Evolutionary conservation across 164 flowering plant species (phyloP), one percentile per base, ranked within the genome.

Genomic region (Vitis labrusca): DNA sequence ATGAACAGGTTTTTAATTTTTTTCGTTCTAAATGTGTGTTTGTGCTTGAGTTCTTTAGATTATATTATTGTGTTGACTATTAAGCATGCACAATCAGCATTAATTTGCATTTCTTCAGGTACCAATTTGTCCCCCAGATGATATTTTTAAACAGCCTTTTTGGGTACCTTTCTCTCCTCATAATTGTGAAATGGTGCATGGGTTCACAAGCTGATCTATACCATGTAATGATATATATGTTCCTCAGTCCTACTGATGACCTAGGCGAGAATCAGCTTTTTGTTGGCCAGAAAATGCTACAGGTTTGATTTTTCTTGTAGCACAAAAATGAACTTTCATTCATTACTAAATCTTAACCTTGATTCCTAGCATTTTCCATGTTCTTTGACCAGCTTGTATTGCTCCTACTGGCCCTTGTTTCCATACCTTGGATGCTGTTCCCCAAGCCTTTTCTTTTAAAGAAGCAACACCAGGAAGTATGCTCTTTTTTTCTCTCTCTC

Each of bases 401-500:
- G 47, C 80, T 95, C 47, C 57, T 86, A 1, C 71, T 84, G 71
- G 94, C 99, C 23, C 78, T 93, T 56, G 85, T 87, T 67, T 73
- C 97, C 75, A 92, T 94, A 16, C 98, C 98, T 30, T 94, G 97
- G 97, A 94, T 94, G 98, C 84, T 92, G 64, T 66, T 94, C 59
- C 97, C 98, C 30, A 94, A 91, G 82, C 98, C 98, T 63, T 88
- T 92, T 73, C 74, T 92, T 37, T 70, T 92, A 85, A 94, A 92
- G 82, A 79, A 78, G 73, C 97, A 92, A 74, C 88, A 90, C 23
- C 63, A 86, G 73, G 83, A 81, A 55, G 99, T 90, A 80, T 68
- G 81, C 62, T 67, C 10, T 57, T 58, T 58, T 2, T 57, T 29
- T 19, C 23, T 23, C 27, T 23, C 27, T 23, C 27, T 23, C 27